These are phyloP conservation scores for Xylariaceae sp. DNA, from an alignment of 2,329 filamentous ascomycete genomes.

Conservation along the genomic window DNA sequence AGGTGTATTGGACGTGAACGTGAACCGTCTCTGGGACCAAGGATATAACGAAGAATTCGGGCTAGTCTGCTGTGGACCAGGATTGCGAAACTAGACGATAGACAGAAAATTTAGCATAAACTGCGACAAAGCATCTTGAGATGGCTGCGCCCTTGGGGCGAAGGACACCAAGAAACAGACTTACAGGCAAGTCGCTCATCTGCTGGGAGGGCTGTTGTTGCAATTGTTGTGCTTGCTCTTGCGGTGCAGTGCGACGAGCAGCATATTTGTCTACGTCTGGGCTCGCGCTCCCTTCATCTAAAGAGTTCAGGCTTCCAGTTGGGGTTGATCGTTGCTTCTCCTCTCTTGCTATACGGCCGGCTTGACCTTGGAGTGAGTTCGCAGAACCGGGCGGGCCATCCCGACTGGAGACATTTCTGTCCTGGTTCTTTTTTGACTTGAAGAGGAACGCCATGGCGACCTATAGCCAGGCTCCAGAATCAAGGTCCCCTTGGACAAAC, in stretches of 20 bases:
- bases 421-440: constrained; percentile 75
- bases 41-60: constrained; percentile 80
- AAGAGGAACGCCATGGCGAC: constrained; percentile 74
- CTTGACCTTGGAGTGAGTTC: constrained; percentile 45
- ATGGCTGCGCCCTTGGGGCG: too few relatives aligned
- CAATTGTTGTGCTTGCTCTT: constrained; percentile 35
- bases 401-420: constrained; percentile 53
- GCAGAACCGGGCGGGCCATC: constrained; percentile 47
- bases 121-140: too few relatives aligned
- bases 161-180: constrained; percentile 11
- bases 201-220: constrained; percentile 16
- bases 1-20: constrained; percentile 69
- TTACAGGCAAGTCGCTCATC: constrained; percentile 34
- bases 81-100: constrained; percentile 47
- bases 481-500: too few relatives aligned
- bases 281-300: constrained; percentile 57
- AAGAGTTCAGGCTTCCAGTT: constrained; percentile 72
- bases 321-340: constrained; percentile 66
- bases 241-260: constrained; percentile 49
- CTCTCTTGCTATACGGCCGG: constrained; percentile 45
- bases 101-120: too few relatives aligned
- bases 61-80: constrained; percentile 37
- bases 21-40: constrained; percentile 87
- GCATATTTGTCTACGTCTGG: constrained; percentile 58
- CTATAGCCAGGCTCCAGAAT: constrained; percentile 28